Percentiles rank a stretch among this genome's conserved stretches.
Evolutionary conservation across 1,139 yeast species (phyloP).

Genomic region (Scheffersomyces quercinus): DNA sequence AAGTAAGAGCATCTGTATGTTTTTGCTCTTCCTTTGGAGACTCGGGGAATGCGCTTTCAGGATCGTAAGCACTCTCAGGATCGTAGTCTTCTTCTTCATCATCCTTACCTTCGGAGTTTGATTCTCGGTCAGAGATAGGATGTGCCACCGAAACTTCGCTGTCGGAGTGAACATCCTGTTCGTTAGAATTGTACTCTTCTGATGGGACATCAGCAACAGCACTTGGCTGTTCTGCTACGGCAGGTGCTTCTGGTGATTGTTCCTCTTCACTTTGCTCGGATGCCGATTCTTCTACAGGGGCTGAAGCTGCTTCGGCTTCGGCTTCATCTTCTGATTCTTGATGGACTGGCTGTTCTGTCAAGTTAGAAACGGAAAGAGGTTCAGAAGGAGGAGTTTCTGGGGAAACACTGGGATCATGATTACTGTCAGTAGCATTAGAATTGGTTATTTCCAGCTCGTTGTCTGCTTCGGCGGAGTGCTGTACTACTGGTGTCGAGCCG

Average conservation of each 20-base stretch:
- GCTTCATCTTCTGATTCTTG: background rate
- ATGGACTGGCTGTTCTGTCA: constrained; percentile 1
- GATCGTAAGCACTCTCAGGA: constrained; percentile 16
- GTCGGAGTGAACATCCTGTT: background rate
- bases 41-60: too few relatives aligned
- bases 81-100: constrained; percentile 23
- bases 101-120: constrained; percentile 2
- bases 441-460: too few relatives aligned
- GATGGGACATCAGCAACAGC: too few relatives aligned
- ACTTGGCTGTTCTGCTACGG: too few relatives aligned
- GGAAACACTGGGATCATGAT: too few relatives aligned
- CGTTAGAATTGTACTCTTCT: background rate
- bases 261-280: constrained; percentile 4
- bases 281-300: constrained; percentile 4
- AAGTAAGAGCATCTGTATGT: too few relatives aligned
- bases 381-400: background rate
- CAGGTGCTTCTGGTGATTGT: constrained; percentile 2
- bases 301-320: constrained; percentile 4
- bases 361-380: constrained; percentile 1
- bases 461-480: too few relatives aligned
- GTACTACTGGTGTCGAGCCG: too few relatives aligned
- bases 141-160: background rate
- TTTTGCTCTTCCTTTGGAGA: too few relatives aligned
- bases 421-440: too few relatives aligned
- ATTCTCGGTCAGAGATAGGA: background rate